These are phyloP conservation scores for Phylloporus sp. DNA, from an alignment of 768 basidiomycete species.

Conservation along the genomic window DNA sequence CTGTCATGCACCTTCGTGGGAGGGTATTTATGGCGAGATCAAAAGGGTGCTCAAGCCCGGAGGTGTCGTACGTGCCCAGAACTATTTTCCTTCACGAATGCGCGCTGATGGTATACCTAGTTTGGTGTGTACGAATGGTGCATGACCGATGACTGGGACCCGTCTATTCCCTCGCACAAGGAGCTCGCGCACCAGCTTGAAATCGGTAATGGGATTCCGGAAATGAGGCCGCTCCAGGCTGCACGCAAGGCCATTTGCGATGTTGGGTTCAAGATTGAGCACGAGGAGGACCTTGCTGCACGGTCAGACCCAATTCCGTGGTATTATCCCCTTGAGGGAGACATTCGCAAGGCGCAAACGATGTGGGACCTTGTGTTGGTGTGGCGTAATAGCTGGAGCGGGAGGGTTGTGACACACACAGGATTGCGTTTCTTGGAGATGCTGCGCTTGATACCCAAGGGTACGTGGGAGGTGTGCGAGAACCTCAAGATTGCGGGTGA, in stretches of 20 bases:
- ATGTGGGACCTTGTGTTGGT: slow-evolving; percentile 86
- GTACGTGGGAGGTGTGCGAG: slow-evolving; percentile 88
- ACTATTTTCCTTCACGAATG: background rate
- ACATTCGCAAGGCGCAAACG: slow-evolving; percentile 89
- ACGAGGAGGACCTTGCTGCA: slow-evolving; percentile 93
- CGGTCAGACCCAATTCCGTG: slow-evolving; percentile 75
- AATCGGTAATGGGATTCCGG: slow-evolving; percentile 94
- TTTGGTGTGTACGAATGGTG: slow-evolving; percentile 99
- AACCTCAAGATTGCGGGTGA: slow-evolving; percentile 79
- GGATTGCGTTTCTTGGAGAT: slow-evolving; percentile 74
- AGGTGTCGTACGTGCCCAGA: slow-evolving; percentile 72
- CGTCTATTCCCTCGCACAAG: slow-evolving; percentile 82
- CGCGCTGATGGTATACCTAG: slow-evolving; percentile 35
- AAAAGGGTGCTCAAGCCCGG: slow-evolving; percentile 93
- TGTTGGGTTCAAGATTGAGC: slow-evolving; percentile 84
- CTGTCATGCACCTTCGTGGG: slow-evolving; percentile 92
- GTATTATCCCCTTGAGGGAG: slow-evolving; percentile 98
- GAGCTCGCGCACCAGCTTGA: slow-evolving; percentile 88
- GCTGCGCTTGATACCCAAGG: slow-evolving; percentile 81
- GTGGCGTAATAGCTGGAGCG: slow-evolving; percentile 88
- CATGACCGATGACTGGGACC: slow-evolving; percentile 95
- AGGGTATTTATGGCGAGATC: slow-evolving; percentile 93
- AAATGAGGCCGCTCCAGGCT: slow-evolving; percentile 78
- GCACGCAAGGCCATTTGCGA: slow-evolving; percentile 73
- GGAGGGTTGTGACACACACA: slow-evolving; percentile 79